A percentile compares a stretch with the other conserved stretches of the same genome.
Evolutionary conservation across 306 rosid species (phyloP).

Genomic region (Alnus rubra): DNA sequence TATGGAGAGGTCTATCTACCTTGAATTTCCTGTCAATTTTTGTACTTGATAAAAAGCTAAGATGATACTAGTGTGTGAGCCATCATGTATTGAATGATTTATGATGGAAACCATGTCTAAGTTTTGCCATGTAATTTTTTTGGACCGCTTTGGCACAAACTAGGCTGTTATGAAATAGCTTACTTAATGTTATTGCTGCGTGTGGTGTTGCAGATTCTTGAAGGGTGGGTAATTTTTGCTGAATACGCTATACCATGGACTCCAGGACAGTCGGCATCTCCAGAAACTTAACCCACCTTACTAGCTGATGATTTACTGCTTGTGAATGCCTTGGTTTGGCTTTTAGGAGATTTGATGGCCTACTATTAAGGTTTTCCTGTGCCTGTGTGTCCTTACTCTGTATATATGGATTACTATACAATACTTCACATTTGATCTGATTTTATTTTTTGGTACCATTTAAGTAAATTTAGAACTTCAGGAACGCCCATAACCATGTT

Average conservation of each 20-base stretch:
- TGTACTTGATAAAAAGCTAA: not conserved
- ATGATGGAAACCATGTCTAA: not conserved
- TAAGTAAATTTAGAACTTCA: too few relatives aligned
- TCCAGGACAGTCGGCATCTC: constrained; percentile 12
- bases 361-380: too few relatives aligned
- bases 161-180: not conserved
- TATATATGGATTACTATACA: too few relatives aligned
- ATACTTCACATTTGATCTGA: too few relatives aligned
- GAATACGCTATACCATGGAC: not conserved
- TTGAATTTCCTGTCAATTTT: constrained; percentile 1
- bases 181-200: not conserved
- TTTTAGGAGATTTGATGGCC: not conserved
- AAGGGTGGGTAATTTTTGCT: constrained; percentile 16
- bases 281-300: not conserved
- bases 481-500: too few relatives aligned
- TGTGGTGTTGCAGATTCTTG: constrained; percentile 6
- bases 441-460: not conserved
- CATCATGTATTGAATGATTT: not conserved
- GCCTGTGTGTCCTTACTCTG: too few relatives aligned
- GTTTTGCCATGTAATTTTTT: not conserved
- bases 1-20: constrained; percentile 8
- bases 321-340: not conserved
- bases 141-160: too few relatives aligned
- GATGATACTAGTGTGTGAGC: not conserved
- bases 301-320: not conserved